These are phyloP conservation scores for Paxillus ammoniavirescens DNA, from an alignment of 768 basidiomycete genomes.

Conservation along the genomic window DNA sequence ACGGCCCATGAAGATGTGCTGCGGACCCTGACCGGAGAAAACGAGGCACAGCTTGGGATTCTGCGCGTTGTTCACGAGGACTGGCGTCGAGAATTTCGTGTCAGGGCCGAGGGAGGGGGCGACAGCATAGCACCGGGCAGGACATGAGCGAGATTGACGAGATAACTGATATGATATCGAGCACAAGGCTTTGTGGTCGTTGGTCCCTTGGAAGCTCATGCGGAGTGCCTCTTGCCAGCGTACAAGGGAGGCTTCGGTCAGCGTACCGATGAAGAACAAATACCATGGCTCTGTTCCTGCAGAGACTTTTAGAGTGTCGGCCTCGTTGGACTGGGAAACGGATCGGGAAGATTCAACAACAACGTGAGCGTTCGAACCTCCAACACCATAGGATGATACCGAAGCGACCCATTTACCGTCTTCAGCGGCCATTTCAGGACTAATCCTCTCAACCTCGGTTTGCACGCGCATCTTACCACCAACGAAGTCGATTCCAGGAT, in stretches of 20 bases:
- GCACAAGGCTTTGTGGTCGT: constrained; percentile 5
- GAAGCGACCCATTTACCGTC: constrained; percentile 17
- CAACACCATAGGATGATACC: constrained; percentile 21
- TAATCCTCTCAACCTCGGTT: constrained; percentile 9
- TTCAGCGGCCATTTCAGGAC: constrained; percentile 12
- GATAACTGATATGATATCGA: constrained; percentile 10
- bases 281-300: neutral
- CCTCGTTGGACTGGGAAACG: neutral
- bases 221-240: constrained; percentile 9
- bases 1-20: constrained; percentile 27
- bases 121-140: constrained; percentile 11
- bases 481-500: constrained; percentile 3
- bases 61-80: constrained; percentile 9
- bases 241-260: constrained; percentile 8
- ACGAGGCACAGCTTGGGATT: constrained; percentile 21
- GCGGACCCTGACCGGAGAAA: constrained; percentile 28
- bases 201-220: neutral
- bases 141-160: constrained; percentile 12
- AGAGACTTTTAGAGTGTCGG: neutral
- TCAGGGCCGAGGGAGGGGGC: constrained; percentile 2
- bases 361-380: constrained; percentile 22
- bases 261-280: constrained; percentile 9
- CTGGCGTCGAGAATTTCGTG: constrained; percentile 16
- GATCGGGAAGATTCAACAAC: constrained; percentile 15
- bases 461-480: constrained; percentile 5